Evolutionary conservation across 306 rosid species (phyloP).

Genomic region (Cicer pinnatifidum): DNA sequence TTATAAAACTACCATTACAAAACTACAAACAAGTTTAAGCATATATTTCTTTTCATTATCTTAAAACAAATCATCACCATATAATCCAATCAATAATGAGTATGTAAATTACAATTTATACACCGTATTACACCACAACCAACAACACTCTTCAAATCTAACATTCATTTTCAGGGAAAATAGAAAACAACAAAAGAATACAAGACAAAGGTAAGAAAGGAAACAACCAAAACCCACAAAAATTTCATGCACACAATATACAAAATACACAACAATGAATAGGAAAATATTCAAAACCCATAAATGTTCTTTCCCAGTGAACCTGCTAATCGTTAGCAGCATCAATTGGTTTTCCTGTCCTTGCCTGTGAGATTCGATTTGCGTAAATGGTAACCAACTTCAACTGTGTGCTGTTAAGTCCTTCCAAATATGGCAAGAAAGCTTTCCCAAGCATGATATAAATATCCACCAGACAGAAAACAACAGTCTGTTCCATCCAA

Average conservation of each 20-base stretch:
- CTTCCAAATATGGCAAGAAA: constrained; percentile 93
- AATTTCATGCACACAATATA: constrained; percentile 76
- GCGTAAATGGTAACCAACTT: constrained; percentile 96
- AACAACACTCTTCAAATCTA: constrained; percentile 58
- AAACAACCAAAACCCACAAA: constrained; percentile 53
- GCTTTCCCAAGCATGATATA: constrained; percentile 97
- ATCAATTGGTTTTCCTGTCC: constrained; percentile 77
- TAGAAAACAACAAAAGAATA: constrained; percentile 43
- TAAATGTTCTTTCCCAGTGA: constrained; percentile 39
- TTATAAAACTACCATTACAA: background rate
- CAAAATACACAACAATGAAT: constrained; percentile 74
- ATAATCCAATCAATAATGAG: constrained; percentile 51
- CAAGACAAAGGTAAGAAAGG: constrained; percentile 38
- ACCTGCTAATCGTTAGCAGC: constrained; percentile 59
- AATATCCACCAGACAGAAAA: constrained; percentile 95
- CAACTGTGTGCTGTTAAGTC: constrained; percentile 94
- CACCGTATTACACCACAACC: constrained; percentile 52
- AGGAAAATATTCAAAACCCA: constrained; percentile 48
- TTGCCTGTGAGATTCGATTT: constrained; percentile 91
- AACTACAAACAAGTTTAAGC: background rate
- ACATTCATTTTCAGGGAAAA: constrained; percentile 45
- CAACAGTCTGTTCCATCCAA: constrained; percentile 86
- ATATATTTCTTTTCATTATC: background rate
- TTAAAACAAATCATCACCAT: constrained; percentile 40
- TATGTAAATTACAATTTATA: constrained; percentile 63